Base-by-base conservation (phyloP, 1,139 yeast genomes). In the Debaryomyces sp. region DNA sequence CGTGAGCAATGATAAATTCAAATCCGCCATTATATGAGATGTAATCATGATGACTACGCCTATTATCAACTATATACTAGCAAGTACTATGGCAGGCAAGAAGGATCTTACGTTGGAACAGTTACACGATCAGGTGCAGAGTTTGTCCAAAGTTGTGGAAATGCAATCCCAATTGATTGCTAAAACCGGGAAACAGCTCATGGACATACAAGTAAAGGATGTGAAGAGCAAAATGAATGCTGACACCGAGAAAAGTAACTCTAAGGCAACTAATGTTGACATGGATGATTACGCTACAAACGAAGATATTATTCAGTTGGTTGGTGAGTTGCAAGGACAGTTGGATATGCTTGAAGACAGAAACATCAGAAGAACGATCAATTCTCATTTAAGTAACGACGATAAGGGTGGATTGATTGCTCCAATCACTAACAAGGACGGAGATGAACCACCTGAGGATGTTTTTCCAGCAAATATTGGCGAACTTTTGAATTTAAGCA, bases 251-350 rank as follows among this genome's bases (percentile, higher is more conserved):
- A 18, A 45, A 6, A 21, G 45, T 18, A 24, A 13, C 17, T 26
- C 21, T 12, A 26, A 18, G 15, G 35, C 15, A 8, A 27, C 49
- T 60, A 59, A 57, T 49, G 61, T 78, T 21, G 89, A 84, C 54
- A 59, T 84, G 10, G 68, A 80, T 4, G 92, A 87, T 53, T 85
- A 77, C 53, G 87, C 85, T 34, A 84, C 91, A 12, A 86, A 88
- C 56, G 96, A 88, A 50, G 98, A 92, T 60, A 71, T 92, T 17
- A 89, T 88, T 1, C 90, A 87, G 59, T 69, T 89, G 42, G 97
- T 91, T 10, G 91, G 91, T 6, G 98, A 92, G 64, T 71, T 92
- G 50, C 97, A 91, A 67, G 87, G 88, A 5, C 97, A 92, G 68
- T 75, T 92, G 58, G 95, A 89, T 47, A 70, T 72, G 13, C 66